Conservation (phyloP, 768 basidiomycete genomes). For the Nidula microcarpa region DNA sequence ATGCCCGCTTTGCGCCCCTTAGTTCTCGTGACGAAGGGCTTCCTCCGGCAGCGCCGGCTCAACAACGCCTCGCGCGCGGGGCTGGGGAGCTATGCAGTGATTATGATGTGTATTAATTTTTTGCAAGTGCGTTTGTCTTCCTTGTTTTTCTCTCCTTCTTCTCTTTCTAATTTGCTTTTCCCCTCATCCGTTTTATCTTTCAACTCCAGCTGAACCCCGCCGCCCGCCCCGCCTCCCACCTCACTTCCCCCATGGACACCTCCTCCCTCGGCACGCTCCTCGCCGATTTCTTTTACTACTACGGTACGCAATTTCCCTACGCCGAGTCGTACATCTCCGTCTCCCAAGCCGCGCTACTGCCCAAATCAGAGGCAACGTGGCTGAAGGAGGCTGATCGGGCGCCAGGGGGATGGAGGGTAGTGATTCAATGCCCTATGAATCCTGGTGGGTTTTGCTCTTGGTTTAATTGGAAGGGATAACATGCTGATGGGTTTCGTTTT, state of each 20-base stretch:
- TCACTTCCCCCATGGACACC: slow-evolving; percentile 43
- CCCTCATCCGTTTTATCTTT: background rate
- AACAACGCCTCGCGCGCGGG: slow-evolving; percentile 64
- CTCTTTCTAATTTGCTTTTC: background rate
- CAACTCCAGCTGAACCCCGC: slow-evolving; percentile 54
- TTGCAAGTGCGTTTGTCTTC: slow-evolving; percentile 49
- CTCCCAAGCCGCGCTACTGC: slow-evolving; percentile 23
- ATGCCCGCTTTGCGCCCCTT: slow-evolving; percentile 61
- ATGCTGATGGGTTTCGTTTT: background rate
- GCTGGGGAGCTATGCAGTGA: slow-evolving; percentile 63
- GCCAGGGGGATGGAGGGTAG: slow-evolving; percentile 18
- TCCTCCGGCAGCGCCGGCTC: slow-evolving; percentile 52
- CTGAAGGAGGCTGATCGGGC: no score
- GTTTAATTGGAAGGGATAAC: no score
- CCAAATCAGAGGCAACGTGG: slow-evolving; percentile 14
- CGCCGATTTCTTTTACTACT: slow-evolving; percentile 64
- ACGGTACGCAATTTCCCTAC: slow-evolving; percentile 46
- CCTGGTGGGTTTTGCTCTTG: slow-evolving; percentile 23
- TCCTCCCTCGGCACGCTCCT: slow-evolving; percentile 56
- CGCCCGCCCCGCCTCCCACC: slow-evolving; percentile 41
- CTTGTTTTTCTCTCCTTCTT: background rate
- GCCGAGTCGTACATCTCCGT: slow-evolving; percentile 36
- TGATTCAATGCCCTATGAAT: slow-evolving; percentile 39
- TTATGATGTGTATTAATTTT: slow-evolving; percentile 63
- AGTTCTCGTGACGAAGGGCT: slow-evolving; percentile 59